A percentile compares a stretch with the other conserved stretches of the same genome.
Evolutionary conservation across 495 filamentous ascomycete species (phyloP).

Genomic region (Stereocaulon alpinum): DNA sequence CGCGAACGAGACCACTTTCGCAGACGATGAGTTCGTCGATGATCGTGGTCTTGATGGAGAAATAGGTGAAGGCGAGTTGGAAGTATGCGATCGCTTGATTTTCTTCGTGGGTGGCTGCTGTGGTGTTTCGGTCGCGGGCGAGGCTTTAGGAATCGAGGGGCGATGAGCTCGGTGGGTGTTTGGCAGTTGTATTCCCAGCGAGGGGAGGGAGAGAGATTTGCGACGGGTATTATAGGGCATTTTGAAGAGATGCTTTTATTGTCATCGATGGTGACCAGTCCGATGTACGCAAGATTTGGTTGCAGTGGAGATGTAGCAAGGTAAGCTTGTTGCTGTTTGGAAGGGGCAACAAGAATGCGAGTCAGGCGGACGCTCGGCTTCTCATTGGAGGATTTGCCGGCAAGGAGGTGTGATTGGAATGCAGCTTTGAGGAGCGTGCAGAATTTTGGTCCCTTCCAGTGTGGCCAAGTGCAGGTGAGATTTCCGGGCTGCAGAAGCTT

Average conservation of each 20-base stretch:
- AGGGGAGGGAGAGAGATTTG: constrained; percentile 89
- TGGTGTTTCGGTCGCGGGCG: constrained; percentile 39
- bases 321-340: constrained; percentile 15
- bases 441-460: background rate
- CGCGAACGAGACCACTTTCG: constrained; percentile 30
- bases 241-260: constrained; percentile 22
- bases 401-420: constrained; percentile 21
- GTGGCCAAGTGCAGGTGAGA: constrained; percentile 4
- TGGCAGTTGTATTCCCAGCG: constrained; percentile 85
- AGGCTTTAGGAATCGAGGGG: constrained; percentile 48
- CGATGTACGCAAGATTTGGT: background rate
- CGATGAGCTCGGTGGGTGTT: constrained; percentile 59
- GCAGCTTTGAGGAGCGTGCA: constrained; percentile 17
- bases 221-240: constrained; percentile 98
- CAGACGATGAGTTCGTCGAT: constrained; percentile 25
- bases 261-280: constrained; percentile 5
- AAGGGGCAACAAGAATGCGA: constrained; percentile 21
- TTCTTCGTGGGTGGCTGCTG: constrained; percentile 66
- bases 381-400: constrained; percentile 18
- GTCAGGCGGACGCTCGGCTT: constrained; percentile 13
- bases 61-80: constrained; percentile 43
- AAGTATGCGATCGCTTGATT: constrained; percentile 70
- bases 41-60: constrained; percentile 35
- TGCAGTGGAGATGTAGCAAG: constrained; percentile 15
- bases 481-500: constrained; percentile 4